Base-by-base conservation (phyloP, 768 basidiomycete species). In the Suillus lakei region DNA sequence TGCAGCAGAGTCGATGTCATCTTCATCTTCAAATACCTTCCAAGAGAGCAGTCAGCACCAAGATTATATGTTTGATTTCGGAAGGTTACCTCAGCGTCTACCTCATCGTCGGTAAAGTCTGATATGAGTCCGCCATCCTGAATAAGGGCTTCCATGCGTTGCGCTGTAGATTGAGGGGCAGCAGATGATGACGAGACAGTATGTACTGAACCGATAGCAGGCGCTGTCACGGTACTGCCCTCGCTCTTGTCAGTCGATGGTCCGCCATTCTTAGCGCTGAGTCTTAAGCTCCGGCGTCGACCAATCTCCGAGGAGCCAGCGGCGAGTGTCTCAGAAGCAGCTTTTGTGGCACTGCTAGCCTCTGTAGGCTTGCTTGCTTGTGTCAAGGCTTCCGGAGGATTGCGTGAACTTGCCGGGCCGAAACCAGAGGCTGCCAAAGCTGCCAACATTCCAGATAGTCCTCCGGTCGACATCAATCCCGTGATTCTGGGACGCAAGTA, bases 401-500 rank as follows among this genome's bases (percentile, higher is more conserved):
- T 75, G 32, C 75, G 71, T 43, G 79, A 81, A 3, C 84, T 71
- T 46, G 82, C 78, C 3, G 86, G 83, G 13, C 85, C 80, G n/a
- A 90, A 84, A 1, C 91, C 91, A 36, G 90, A 88, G 6, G 91
- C 89, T 9, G 92, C 89, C 64, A 96, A 83, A 18, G 95, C 91
- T n/a, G 96, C 94, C 55, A 98, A 86, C 91, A 97, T 95, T 56
- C 90, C 91, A 12, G 92, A 91, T 32, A 97, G 78, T 16, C 95
- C 86, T 34, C 84, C 83, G 64, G 85, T 81, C 10, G 84, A 83
- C 60, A 91, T 75, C 28, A 92, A 74, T 0, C 93, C 93, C 7
- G 94, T 83, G 38, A 98, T 90, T 4, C 95, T 87, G 30, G 97
- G 97, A 1, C 95, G 91, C 15, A 99, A 86, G 75, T 98, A 99